Percentiles rank a stretch among this genome's conserved stretches.
phyloP scores from a whole-genome alignment of 305 asterid species.

The Andrographis paniculata region DNA sequence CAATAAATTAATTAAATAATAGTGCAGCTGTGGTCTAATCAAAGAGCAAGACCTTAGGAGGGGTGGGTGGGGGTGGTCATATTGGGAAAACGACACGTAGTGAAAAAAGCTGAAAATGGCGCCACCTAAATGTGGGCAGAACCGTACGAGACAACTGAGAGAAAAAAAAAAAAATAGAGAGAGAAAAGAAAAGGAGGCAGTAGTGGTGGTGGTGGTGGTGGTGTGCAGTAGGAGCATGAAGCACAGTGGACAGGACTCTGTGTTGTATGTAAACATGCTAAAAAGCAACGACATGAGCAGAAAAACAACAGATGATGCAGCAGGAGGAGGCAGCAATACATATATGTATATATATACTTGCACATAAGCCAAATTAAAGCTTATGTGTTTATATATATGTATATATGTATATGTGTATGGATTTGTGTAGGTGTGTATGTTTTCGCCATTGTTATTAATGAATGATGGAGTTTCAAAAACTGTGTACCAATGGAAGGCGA shows the following conservation, averaged over 20 bases:
- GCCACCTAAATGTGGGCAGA: constrained; percentile 30
- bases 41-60: neutral
- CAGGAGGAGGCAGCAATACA: too few species aligned
- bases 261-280: too few species aligned
- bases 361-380: constrained; percentile 12
- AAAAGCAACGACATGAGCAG: too few species aligned
- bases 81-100: constrained; percentile 25
- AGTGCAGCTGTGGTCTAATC: neutral
- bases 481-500: neutral
- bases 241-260: too few species aligned
- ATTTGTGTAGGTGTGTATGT: constrained; percentile 10
- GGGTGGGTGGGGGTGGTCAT: neutral
- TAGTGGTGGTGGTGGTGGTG: neutral
- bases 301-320: too few species aligned
- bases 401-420: constrained; percentile 1
- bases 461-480: neutral
- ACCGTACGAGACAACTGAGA: constrained; percentile 37
- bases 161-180: constrained; percentile 16
- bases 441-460: neutral
- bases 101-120: constrained; percentile 21
- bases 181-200: neutral
- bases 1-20: neutral
- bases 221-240: too few species aligned
- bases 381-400: constrained; percentile 20
- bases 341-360: too few species aligned